phyloP scores from a whole-genome alignment of 2,329 filamentous ascomycete species.

The Ophiostoma novo-ulmi region DNA sequence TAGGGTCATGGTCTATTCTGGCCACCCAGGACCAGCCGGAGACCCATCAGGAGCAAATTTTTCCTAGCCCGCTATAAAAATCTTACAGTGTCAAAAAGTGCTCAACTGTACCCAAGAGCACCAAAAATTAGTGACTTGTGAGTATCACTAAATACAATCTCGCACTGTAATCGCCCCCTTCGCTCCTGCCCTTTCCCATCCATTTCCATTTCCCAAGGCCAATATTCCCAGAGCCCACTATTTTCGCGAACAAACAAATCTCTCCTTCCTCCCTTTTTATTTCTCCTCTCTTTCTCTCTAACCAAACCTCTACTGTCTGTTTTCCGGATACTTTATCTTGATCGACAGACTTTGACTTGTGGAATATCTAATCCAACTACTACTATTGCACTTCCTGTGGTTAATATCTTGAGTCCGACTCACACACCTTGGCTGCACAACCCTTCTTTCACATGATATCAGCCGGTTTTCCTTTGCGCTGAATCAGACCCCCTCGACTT shows the following conservation, averaged over 20 bases:
- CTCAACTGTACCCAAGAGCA: not conserved
- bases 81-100: not conserved
- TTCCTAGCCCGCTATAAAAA: not conserved
- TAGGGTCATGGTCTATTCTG: not conserved
- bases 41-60: constrained; percentile 13
- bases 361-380: not conserved
- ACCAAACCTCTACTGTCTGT: constrained; percentile 5
- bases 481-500: not conserved
- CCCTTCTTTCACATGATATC: constrained; percentile 18
- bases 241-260: constrained; percentile 14
- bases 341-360: not conserved
- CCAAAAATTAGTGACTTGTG: not conserved
- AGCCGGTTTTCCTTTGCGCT: not conserved
- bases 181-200: not conserved
- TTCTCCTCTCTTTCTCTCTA: not conserved
- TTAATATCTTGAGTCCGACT: not conserved
- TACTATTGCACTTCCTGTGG: not conserved
- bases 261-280: not conserved
- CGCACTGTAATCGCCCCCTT: not conserved
- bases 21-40: not conserved
- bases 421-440: not conserved
- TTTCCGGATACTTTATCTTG: constrained; percentile 3
- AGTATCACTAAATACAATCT: not conserved
- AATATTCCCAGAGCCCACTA: not conserved
- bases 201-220: not conserved